Evolutionary conservation across 1,284 basidiomycete genomes (phyloP), one percentile per base, ranked within the genome.

Genomic region (Malassezia vespertilionis): DNA sequence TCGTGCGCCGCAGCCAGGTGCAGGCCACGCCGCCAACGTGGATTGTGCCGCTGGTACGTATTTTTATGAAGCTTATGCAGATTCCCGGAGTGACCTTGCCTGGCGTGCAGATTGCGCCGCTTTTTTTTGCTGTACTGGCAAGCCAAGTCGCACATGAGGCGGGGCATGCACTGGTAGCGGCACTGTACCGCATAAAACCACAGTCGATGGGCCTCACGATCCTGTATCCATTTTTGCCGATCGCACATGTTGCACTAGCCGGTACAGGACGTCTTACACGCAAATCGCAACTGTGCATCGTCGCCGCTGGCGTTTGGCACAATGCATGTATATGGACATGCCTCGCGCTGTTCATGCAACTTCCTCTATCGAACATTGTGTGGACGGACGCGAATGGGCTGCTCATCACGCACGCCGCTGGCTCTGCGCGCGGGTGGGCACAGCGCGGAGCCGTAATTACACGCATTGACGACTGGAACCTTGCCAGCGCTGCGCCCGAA

Each of bases 281-380:
- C 8, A 22, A 27, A 6, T 34, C 34, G 23, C 40, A 31, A 34
- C 39, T 47, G 21, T 39, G 44, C 1, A 34, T 51, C 18, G 30
- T 55, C 11, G 27, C 36, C 10, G 53, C 53, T 5, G 53, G 53
- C 34, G 50, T 55, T 9, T 52, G 44, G 44, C 50, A 55, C 31
- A 55, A 55, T 36, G 50, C 33, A 6, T n/a, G n/a, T n/a, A n/a
- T n/a, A n/a, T n/a, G n/a, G n/a, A n/a, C n/a, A n/a, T 14, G 52
- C 11, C 8, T 41, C 10, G 4, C 33, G 15, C 15, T 8, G n/a
- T 9, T 32, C 7, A 15, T 44, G 15, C 22, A 28, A 14, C 22
- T 39, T 26, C 21, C 34, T 10, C 20, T 35, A 8, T 45, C 22
- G 17, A 24, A 34, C 1, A 10, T 31, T 2, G n/a, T 46, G n/a